Evolutionary conservation across 176 grass and related monocot species (phyloP).

Genomic region (Zoysia japonica): DNA sequence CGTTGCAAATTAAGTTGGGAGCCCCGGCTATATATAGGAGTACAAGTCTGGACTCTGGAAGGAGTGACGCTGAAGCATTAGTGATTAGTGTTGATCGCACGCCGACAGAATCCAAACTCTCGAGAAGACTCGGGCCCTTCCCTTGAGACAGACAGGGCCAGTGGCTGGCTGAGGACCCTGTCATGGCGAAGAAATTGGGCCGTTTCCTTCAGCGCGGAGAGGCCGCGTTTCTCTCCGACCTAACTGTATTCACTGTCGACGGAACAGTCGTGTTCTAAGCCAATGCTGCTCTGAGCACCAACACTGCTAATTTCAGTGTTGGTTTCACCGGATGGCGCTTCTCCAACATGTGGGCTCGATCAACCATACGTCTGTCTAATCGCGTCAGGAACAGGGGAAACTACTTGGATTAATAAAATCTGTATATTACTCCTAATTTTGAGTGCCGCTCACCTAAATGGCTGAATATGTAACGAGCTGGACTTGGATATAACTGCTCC

Average conservation of each 20-base stretch:
- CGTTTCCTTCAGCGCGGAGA: background rate
- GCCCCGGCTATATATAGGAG: too few relatives aligned
- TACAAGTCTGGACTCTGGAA: too few relatives aligned
- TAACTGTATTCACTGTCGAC: background rate
- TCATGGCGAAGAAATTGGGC: background rate
- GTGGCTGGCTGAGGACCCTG: too few relatives aligned
- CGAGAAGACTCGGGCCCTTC: background rate
- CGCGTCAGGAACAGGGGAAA: background rate
- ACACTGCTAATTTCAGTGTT: background rate
- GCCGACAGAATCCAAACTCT: background rate
- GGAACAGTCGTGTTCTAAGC: background rate
- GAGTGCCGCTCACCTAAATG: too few relatives aligned
- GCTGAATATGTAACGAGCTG: too few relatives aligned
- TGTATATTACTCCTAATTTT: too few relatives aligned
- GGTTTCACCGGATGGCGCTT: background rate
- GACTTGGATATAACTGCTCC: too few relatives aligned
- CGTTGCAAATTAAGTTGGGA: too few relatives aligned
- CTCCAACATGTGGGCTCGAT: background rate
- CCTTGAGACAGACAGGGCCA: too few relatives aligned
- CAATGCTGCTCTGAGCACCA: background rate
- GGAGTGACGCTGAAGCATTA: too few relatives aligned
- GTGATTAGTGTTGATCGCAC: too few relatives aligned
- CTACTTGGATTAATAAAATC: too few relatives aligned
- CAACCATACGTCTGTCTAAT: background rate
- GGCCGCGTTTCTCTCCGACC: background rate